phyloP scores from a whole-genome alignment of 2,329 filamentous ascomycete species.

The Aspergillus intermedius region DNA sequence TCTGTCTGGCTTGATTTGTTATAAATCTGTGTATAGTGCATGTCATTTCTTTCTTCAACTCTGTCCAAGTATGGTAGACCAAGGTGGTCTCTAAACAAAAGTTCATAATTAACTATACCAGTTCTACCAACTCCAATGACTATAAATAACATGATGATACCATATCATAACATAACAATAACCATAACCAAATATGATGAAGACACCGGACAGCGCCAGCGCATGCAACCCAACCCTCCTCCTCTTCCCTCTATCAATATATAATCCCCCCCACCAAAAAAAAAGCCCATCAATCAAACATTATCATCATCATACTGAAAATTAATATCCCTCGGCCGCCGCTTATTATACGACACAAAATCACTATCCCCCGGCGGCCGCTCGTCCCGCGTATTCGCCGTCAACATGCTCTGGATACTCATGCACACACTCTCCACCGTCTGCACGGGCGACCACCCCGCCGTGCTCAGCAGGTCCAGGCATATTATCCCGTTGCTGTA shows the following conservation, averaged over 20 bases:
- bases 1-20: constrained; percentile 7
- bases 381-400: constrained; percentile 87
- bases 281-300: constrained; percentile 34
- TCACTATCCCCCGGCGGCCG: constrained; percentile 83
- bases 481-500: constrained; percentile 99
- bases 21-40: constrained; percentile 24
- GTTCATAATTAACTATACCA: not conserved
- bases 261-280: not conserved
- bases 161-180: not conserved
- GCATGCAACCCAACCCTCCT: not conserved
- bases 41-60: constrained; percentile 11
- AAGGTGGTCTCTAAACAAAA: not conserved
- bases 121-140: not conserved
- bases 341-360: constrained; percentile 74
- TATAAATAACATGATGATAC: not conserved
- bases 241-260: not conserved
- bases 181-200: not conserved
- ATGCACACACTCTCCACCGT: constrained; percentile 96
- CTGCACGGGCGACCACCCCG: constrained; percentile 94
- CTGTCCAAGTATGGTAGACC: not conserved
- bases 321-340: constrained; percentile 78
- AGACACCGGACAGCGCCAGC: not conserved
- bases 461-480: constrained; percentile 77
- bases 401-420: constrained; percentile 96
- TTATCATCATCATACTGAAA: constrained; percentile 92